Conservation (phyloP, 176 grass and related monocot genomes). For the Oryza brachyantha region DNA sequence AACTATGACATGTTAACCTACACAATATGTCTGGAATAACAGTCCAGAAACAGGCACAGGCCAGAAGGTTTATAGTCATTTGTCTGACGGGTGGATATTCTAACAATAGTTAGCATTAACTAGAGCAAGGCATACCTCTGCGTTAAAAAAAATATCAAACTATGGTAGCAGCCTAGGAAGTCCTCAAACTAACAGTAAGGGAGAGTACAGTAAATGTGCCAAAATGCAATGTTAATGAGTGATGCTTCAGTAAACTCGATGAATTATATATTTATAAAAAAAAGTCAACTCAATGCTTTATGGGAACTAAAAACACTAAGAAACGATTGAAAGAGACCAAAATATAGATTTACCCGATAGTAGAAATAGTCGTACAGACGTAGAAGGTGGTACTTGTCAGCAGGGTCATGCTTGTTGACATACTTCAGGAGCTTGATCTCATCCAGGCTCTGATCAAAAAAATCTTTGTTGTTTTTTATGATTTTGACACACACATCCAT, state of each 20-base stretch:
- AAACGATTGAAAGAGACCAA: neutral
- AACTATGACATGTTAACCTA: slow-evolving; percentile 11
- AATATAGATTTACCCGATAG: slow-evolving; percentile 72
- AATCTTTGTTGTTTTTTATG: slow-evolving; percentile 99
- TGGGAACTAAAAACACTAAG: slow-evolving; percentile 5
- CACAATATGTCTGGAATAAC: neutral
- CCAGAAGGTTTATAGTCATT: neutral
- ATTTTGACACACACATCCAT: slow-evolving; percentile 99
- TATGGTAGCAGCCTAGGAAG: neutral
- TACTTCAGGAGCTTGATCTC: slow-evolving; percentile 99
- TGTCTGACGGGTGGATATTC: neutral
- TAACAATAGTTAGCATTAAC: neutral
- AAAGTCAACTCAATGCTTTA: neutral
- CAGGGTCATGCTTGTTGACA: slow-evolving; percentile 98
- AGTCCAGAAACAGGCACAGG: slow-evolving; percentile 12
- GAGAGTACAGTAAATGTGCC: neutral
- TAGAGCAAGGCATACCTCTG: neutral
- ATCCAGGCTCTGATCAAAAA: slow-evolving; percentile 98
- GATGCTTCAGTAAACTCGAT: neutral
- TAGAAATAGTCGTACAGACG: slow-evolving; percentile 99
- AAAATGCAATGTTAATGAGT: neutral
- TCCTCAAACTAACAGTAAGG: neutral
- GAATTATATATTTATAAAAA: slow-evolving; percentile 6
- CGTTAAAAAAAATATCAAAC: neutral
- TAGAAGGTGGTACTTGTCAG: slow-evolving; percentile 86